These are phyloP conservation scores for Rhodotorula sp. DNA, from an alignment of 1,284 basidiomycete genomes.

Conservation along the genomic window DNA sequence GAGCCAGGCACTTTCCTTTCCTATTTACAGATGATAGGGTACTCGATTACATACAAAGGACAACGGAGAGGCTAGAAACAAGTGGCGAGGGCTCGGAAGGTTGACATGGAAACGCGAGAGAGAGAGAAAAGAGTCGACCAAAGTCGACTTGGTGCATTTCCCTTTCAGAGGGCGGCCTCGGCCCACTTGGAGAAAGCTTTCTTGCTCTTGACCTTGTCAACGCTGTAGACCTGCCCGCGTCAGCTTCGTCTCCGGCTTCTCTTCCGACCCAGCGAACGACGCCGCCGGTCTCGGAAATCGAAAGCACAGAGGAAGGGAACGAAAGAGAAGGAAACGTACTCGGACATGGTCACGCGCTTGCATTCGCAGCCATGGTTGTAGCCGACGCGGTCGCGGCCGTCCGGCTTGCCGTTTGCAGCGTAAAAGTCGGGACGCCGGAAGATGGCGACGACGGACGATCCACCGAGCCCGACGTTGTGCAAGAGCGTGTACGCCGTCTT, in stretches of 20 bases:
- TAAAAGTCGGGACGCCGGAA: conserved; percentile 72
- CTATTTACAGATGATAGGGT: no score
- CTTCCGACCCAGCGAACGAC: no score
- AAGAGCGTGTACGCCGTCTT: conserved; percentile 76
- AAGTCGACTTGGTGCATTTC: no score
- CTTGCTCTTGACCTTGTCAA: conserved; percentile 71
- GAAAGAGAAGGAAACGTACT: conserved; percentile 45
- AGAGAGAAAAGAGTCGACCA: not conserved
- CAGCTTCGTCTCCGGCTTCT: not conserved
- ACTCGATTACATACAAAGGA: no score
- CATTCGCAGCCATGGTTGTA: conserved; percentile 75
- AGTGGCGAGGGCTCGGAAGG: not conserved
- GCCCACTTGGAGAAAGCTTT: conserved; percentile 51
- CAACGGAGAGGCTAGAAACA: not conserved
- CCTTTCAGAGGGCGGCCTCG: conserved; percentile 18
- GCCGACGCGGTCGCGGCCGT: conserved; percentile 68
- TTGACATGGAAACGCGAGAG: not conserved
- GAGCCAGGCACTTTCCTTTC: no score
- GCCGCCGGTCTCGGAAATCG: no score
- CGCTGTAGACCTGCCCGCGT: conserved; percentile 27
- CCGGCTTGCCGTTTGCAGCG: conserved; percentile 53
- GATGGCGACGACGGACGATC: conserved; percentile 71
- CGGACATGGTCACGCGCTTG: conserved; percentile 60
- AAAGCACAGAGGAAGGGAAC: no score
- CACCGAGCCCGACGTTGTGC: conserved; percentile 67